Percentiles rank a stretch among this genome's conserved stretches.
Conservation (phyloP, 2,329 filamentous ascomycete species). For the Aspergillus sp. region DNA sequence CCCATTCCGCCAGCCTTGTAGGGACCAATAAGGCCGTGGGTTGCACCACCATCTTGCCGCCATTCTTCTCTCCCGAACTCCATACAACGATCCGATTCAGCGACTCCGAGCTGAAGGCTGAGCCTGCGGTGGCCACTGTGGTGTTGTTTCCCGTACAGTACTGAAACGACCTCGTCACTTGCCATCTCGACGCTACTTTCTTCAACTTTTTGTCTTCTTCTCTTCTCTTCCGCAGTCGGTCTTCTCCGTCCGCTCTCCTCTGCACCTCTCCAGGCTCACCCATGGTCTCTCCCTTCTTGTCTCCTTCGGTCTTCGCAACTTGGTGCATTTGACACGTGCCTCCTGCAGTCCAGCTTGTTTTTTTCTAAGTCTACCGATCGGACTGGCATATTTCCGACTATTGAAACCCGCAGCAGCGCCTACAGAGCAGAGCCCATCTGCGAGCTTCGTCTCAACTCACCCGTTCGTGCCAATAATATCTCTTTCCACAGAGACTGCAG, state of each 20-base stretch:
- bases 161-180: neutral
- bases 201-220: neutral
- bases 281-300: conserved; percentile 11
- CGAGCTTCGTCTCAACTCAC: conserved; percentile 10
- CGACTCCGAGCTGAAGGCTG: neutral
- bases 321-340: conserved; percentile 20
- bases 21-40: conserved; percentile 22
- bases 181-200: neutral
- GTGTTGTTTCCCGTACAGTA: neutral
- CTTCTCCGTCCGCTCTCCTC: neutral
- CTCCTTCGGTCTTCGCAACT: conserved; percentile 6
- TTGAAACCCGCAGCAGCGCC: conserved; percentile 4
- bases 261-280: neutral
- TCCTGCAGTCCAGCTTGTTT: conserved; percentile 11
- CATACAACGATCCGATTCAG: neutral
- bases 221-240: neutral
- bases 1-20: conserved; percentile 17
- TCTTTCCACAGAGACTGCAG: conserved; percentile 16
- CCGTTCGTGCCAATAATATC: conserved; percentile 8
- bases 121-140: neutral
- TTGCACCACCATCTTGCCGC: conserved; percentile 17
- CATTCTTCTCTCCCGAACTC: neutral
- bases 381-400: neutral
- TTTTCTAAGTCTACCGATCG: neutral
- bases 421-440: conserved; percentile 5